A percentile compares a stretch with the other conserved stretches of the same genome.
Evolutionary conservation across 1,284 basidiomycete species (phyloP).

Genomic region (Ceratobasidium sp.): DNA sequence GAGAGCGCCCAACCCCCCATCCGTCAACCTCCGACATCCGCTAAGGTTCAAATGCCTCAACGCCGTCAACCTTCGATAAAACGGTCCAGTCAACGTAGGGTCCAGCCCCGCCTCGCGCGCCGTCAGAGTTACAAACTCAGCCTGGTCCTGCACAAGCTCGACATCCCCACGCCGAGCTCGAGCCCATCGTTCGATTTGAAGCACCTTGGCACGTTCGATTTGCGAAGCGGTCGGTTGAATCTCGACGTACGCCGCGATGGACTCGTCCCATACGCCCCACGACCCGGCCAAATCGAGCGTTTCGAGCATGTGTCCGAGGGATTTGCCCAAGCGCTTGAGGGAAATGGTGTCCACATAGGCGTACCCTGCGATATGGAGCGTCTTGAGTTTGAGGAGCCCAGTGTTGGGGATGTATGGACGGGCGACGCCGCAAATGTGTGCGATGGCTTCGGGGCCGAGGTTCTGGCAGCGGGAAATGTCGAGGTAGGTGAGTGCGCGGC

Average conservation of each 20-base stretch:
- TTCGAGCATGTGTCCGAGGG: conserved; percentile 14
- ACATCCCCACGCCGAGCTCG: not conserved
- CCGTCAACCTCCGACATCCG: conserved; percentile 74
- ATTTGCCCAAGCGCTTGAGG: conserved; percentile 13
- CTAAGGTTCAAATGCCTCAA: conserved; percentile 83
- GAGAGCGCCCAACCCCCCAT: conserved; percentile 73
- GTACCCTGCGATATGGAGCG: conserved; percentile 43
- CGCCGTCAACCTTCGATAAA: conserved; percentile 65
- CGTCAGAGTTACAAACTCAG: conserved; percentile 55
- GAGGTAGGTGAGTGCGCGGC: conserved; percentile 63
- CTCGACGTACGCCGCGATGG: conserved; percentile 10
- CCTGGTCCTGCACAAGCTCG: not conserved
- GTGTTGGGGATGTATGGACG: not conserved
- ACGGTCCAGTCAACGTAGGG: conserved; percentile 56
- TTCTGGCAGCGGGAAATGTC: conserved; percentile 78
- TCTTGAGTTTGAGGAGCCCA: conserved; percentile 45
- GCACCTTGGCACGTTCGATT: conserved; percentile 13
- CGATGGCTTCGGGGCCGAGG: conserved; percentile 67
- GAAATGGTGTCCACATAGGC: not conserved
- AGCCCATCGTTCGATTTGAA: not conserved
- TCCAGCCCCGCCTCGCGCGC: conserved; percentile 71
- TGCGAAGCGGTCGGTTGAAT: conserved; percentile 4
- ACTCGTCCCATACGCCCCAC: conserved; percentile 36
- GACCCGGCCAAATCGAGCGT: conserved; percentile 18
- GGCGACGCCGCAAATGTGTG: conserved; percentile 30